A percentile compares a stretch with the other conserved stretches of the same genome.
phyloP scores from a whole-genome alignment of 805 yeast species.

The Cyberlindnera maclurae region DNA sequence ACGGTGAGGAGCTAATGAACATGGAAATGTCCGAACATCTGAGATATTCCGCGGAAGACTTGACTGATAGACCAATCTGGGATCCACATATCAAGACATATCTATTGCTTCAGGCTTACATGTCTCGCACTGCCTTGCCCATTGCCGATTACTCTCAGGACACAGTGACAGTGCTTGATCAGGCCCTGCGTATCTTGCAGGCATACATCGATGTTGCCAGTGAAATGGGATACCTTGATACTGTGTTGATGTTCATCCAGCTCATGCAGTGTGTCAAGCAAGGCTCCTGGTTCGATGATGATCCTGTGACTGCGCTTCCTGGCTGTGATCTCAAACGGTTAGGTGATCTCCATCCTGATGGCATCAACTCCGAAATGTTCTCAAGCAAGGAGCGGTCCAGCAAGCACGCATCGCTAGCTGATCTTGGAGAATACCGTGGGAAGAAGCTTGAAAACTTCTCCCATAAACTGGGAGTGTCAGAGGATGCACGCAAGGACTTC shows the following conservation, averaged over 20 bases:
- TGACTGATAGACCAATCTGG: conserved; percentile 64
- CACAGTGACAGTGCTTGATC: conserved; percentile 88
- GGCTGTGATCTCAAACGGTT: conserved; percentile 20
- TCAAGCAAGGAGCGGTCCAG: background rate
- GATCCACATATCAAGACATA: conserved; percentile 79
- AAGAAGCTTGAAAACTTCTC: conserved; percentile 27
- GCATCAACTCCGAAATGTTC: conserved; percentile 11
- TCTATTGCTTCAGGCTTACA: conserved; percentile 79
- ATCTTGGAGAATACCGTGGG: conserved; percentile 28
- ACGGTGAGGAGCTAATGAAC: conserved; percentile 59
- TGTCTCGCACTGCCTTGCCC: conserved; percentile 81
- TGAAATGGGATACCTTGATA: conserved; percentile 64
- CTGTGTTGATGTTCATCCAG: conserved; percentile 54
- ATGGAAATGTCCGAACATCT: conserved; percentile 69
- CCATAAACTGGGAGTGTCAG: conserved; percentile 32
- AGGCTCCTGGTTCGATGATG: conserved; percentile 79
- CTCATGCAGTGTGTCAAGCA: conserved; percentile 87
- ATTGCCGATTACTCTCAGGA: conserved; percentile 95
- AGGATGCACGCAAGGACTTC: conserved; percentile 41
- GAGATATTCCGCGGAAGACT: conserved; percentile 64
- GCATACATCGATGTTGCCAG: conserved; percentile 88
- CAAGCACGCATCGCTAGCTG: conserved; percentile 6
- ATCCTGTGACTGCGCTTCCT: conserved; percentile 40
- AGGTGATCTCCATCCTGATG: conserved; percentile 14
- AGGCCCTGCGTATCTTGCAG: conserved; percentile 86